These are phyloP conservation scores for Paraconiothyrium sp. DNA, from an alignment of 2,329 filamentous ascomycete genomes.

Conservation along the genomic window DNA sequence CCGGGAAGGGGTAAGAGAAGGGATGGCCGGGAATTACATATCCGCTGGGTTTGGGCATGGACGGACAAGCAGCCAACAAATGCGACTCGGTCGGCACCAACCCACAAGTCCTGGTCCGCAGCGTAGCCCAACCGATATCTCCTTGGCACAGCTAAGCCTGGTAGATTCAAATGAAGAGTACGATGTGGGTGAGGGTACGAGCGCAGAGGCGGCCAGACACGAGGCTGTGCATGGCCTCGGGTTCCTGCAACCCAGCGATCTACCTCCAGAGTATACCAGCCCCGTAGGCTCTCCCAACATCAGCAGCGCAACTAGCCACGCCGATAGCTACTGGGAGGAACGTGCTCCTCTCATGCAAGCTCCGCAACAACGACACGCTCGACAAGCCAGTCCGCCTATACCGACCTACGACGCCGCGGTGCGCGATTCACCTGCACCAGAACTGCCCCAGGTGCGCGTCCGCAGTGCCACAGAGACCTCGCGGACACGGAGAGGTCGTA, in stretches of 20 bases:
- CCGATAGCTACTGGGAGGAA: constrained; percentile 57
- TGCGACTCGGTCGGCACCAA: constrained; percentile 71
- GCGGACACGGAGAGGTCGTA: constrained; percentile 21
- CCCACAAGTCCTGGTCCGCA: constrained; percentile 89
- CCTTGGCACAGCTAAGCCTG: constrained; percentile 83
- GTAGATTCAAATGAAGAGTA: constrained; percentile 65
- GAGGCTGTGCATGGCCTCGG: constrained; percentile 42
- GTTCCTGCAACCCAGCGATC: constrained; percentile 47
- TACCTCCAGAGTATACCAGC: constrained; percentile 62
- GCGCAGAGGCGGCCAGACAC: constrained; percentile 49
- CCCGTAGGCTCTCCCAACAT: constrained; percentile 50
- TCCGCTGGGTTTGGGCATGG: constrained; percentile 67
- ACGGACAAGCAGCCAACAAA: constrained; percentile 79
- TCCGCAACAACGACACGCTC: constrained; percentile 23
- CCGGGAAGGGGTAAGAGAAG: constrained; percentile 61
- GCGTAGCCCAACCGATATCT: constrained; percentile 94
- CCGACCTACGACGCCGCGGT: constrained; percentile 85
- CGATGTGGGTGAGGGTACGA: constrained; percentile 77
- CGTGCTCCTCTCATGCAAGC: constrained; percentile 57
- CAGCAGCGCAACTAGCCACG: constrained; percentile 65
- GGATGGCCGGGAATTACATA: constrained; percentile 59
- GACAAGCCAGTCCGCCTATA: constrained; percentile 68
- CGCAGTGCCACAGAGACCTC: constrained; percentile 33
- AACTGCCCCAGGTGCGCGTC: constrained; percentile 28
- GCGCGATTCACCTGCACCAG: constrained; percentile 66